Evolutionary conservation across 805 yeast genomes (phyloP).

Genomic region (Candida quercuum): DNA sequence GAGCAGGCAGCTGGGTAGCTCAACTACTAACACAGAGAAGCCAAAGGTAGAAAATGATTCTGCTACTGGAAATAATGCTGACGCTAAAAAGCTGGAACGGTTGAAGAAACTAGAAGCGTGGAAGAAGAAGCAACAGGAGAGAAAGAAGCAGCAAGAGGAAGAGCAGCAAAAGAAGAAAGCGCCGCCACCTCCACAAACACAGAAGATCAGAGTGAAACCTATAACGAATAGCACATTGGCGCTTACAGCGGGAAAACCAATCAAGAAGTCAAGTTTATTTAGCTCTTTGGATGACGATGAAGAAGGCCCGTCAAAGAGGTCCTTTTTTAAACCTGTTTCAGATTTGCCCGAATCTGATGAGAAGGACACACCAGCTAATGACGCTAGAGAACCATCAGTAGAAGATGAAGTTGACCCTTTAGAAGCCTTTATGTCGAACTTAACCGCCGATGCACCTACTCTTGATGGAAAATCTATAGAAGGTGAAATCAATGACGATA

Average conservation of each 20-base stretch:
- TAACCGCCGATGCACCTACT: slow-evolving; percentile 17
- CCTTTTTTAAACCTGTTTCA: slow-evolving; percentile 17
- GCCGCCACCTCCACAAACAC: not conserved
- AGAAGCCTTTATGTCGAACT: slow-evolving; percentile 37
- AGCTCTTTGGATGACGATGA: slow-evolving; percentile 29
- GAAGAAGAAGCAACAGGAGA: slow-evolving; percentile 37
- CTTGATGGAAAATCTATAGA: slow-evolving; percentile 18
- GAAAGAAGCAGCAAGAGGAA: slow-evolving; percentile 19
- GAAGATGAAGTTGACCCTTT: slow-evolving; percentile 37
- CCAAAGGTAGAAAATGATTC: slow-evolving; percentile 1
- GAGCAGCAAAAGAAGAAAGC: slow-evolving; percentile 2
- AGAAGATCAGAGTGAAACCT: not conserved
- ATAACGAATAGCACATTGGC: not conserved
- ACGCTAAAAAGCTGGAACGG: slow-evolving; percentile 24
- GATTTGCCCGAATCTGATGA: slow-evolving; percentile 2
- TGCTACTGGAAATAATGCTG: slow-evolving; percentile 7
- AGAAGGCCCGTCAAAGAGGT: slow-evolving; percentile 10
- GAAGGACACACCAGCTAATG: slow-evolving; percentile 1
- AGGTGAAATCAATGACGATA: slow-evolving; percentile 20
- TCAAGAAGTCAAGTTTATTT: slow-evolving; percentile 17
- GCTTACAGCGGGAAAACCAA: not conserved
- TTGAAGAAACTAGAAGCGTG: slow-evolving; percentile 44
- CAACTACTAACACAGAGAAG: slow-evolving; percentile 4
- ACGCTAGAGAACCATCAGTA: slow-evolving; percentile 1
- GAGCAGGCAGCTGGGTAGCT: not conserved